These are phyloP conservation scores for Phyllostachys edulis DNA, from an alignment of 176 grass and related monocot species.

Conservation along the genomic window DNA sequence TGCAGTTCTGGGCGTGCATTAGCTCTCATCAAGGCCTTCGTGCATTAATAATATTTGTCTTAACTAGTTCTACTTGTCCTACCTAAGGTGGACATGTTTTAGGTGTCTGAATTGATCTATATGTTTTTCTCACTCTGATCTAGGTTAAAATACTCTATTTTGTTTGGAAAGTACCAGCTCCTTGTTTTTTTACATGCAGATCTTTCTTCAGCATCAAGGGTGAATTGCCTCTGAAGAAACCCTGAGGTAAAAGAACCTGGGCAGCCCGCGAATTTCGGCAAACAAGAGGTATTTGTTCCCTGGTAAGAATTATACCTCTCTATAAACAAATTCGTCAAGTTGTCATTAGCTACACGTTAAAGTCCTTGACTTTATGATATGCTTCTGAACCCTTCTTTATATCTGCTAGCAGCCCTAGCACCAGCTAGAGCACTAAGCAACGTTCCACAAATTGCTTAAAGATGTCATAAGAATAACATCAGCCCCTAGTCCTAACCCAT, in stretches of 20 bases:
- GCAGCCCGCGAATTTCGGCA: not conserved
- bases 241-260: not conserved
- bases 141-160: not conserved
- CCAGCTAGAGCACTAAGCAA: conserved; percentile 43
- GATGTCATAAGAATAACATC: conserved; percentile 25
- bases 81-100: conserved; percentile 24
- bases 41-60: conserved; percentile 8
- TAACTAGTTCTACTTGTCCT: not conserved
- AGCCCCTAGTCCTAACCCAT: conserved; percentile 15
- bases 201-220: conserved; percentile 9
- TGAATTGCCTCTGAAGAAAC: conserved; percentile 4
- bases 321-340: conserved; percentile 11
- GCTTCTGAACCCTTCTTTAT: conserved; percentile 27
- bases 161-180: not conserved
- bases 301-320: conserved; percentile 3
- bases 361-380: conserved; percentile 27
- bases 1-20: conserved; percentile 43
- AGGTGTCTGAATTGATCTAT: conserved; percentile 7
- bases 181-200: conserved; percentile 27
- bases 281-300: conserved; percentile 23
- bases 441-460: conserved; percentile 37
- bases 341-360: conserved; percentile 20
- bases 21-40: conserved; percentile 25
- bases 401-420: conserved; percentile 29
- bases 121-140: not conserved